Evolutionary conservation across 257 asterid genomes (phyloP).

Genomic region (Coffea canephora): DNA sequence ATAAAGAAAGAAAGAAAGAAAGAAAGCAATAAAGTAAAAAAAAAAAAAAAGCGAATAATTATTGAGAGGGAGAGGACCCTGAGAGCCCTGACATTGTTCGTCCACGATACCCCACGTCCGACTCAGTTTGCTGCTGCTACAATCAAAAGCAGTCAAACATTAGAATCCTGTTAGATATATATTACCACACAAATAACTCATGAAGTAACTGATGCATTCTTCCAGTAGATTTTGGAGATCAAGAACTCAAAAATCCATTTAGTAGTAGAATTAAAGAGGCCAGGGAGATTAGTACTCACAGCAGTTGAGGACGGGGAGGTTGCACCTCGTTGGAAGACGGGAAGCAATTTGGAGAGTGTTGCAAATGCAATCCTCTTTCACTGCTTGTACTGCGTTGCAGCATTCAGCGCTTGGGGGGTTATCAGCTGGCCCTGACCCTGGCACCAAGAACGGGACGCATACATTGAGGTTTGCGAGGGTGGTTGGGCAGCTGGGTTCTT

Average conservation of each 20-base stretch:
- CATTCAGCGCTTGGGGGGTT: conserved; percentile 28
- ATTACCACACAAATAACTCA: neutral
- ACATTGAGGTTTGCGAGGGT: conserved; percentile 28
- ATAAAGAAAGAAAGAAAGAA: too few relatives aligned
- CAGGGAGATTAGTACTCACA: neutral
- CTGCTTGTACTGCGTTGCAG: conserved; percentile 28
- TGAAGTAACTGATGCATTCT: neutral
- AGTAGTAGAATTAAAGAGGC: neutral
- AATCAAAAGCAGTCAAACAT: neutral
- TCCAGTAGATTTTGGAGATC: neutral
- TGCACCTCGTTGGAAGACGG: conserved; percentile 53
- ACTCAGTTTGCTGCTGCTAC: conserved; percentile 28
- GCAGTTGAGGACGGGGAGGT: conserved; percentile 44
- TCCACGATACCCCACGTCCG: conserved; percentile 8
- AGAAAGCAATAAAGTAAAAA: too few relatives aligned
- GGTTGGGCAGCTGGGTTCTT: conserved; percentile 38
- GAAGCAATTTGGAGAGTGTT: conserved; percentile 40
- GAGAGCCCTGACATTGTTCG: conserved; percentile 10
- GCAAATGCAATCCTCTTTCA: conserved; percentile 40
- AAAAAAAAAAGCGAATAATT: neutral
- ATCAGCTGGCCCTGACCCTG: conserved; percentile 26
- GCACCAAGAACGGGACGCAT: conserved; percentile 27
- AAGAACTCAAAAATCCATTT: neutral
- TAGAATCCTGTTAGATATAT: neutral
- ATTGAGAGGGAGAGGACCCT: neutral